Base-by-base conservation (phyloP, 305 asterid species). In the Fraxinus floribunda region DNA sequence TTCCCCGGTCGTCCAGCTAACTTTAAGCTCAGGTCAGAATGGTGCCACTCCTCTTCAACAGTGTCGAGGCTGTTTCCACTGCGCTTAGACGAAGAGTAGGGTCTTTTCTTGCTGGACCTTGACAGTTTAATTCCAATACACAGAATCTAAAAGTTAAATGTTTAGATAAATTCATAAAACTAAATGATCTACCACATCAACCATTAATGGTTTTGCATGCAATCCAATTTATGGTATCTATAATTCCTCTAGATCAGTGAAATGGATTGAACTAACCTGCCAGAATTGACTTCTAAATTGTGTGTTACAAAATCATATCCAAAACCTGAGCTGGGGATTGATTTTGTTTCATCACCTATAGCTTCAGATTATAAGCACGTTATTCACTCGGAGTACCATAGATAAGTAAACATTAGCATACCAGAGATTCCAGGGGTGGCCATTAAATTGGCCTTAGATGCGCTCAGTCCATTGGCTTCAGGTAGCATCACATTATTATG, bases 291-390 rank as follows among this genome's bases (percentile, higher is more conserved):
- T 4, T 92, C 97, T 77, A 94, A 88, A 83, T 87, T 90, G 83
- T 89, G 90, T 55, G 97, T 90, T 66, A 79, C 79, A 86, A 90
- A 83, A 81, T 90, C 96, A 74, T 87, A 90, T 62, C 90, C 97
- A 9, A 97, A 93, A 29, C 94, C 97, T 62, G 99, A 94, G 91
- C 98, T 92, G 84, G 97, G 97, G 64, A 94, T 82, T 57, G 94
- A 93, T 87, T 91, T 88, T 81, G 88, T 22, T 76, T 86, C 95
- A 85, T 91, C 93, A 81, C 90, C 98, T 93, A 41, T 32, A 73
- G 70, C 73, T 83, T 83, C 82, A 78, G 76, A 83, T n/a, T 77
- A 74, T 66, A 71, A 68, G 75, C 64, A 46, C 68, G 79, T 38
- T 75, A 66, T 74, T 86, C 79, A 80, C 71, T 64, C 20, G 77